Conservation (phyloP, 352 stramenopile species). For the Thraustochytrium sp. region DNA sequence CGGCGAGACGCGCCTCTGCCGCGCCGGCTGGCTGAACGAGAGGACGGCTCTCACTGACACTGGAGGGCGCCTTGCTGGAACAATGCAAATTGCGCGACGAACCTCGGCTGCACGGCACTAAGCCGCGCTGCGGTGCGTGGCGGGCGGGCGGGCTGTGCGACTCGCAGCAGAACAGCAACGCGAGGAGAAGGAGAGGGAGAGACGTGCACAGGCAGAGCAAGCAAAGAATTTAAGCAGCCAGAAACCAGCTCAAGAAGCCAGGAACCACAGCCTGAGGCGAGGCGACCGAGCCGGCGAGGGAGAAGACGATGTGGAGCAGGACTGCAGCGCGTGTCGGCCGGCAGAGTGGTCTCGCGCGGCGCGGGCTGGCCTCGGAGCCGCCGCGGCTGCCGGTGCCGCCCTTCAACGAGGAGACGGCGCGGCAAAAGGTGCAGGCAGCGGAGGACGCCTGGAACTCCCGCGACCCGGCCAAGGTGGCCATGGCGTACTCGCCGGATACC, state of each 20-base stretch:
- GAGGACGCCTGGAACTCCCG: conserved; percentile 80
- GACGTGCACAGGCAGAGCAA: background rate
- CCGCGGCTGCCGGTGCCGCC: conserved; percentile 58
- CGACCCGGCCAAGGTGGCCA: conserved; percentile 63
- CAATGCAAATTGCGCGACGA: no score
- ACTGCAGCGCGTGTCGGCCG: background rate
- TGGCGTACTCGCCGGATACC: conserved; percentile 72
- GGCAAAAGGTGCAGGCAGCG: conserved; percentile 68
- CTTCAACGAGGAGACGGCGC: conserved; percentile 67
- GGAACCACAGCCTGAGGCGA: background rate
- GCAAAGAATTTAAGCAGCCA: background rate
- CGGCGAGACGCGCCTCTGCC: no score
- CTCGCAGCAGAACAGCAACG: no score
- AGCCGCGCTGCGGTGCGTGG: no score
- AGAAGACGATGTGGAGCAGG: background rate
- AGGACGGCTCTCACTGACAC: no score
- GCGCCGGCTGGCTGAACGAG: no score
- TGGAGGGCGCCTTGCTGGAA: no score
- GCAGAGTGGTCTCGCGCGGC: background rate
- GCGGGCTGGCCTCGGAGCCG: background rate
- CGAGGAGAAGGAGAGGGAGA: no score
- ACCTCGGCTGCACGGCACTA: no score
- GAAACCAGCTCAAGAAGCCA: background rate
- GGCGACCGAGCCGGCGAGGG: background rate
- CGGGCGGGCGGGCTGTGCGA: no score